phyloP scores from a whole-genome alignment of 441 rosid genomes.

The Codiaeum variegatum region DNA sequence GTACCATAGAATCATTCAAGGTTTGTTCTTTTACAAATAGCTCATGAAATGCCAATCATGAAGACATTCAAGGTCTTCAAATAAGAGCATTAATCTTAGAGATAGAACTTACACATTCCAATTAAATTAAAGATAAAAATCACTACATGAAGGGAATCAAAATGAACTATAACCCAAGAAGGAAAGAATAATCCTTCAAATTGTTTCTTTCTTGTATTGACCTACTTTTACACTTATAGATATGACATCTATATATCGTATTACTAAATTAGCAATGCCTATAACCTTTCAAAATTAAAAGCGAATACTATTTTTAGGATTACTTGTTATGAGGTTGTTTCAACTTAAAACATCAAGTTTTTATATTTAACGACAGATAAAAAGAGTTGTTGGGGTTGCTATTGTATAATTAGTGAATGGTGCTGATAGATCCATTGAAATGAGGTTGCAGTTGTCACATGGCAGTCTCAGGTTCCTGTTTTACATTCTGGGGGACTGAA shows the following conservation, averaged over 20 bases:
- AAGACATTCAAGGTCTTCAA: background rate
- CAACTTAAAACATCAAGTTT: too few species aligned
- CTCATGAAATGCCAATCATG: background rate
- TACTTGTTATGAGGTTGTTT: too few species aligned
- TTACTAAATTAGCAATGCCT: too few species aligned
- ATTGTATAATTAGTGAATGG: background rate
- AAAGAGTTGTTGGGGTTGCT: background rate
- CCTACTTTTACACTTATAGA: too few species aligned
- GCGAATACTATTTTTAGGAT: too few species aligned
- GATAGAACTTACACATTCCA: background rate
- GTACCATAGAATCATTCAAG: slow-evolving; percentile 84
- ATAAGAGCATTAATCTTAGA: background rate
- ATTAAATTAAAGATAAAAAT: background rate
- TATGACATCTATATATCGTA: too few species aligned
- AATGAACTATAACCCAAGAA: too few species aligned
- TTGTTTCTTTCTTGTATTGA: too few species aligned
- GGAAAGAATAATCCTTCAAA: too few species aligned
- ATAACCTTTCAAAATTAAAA: too few species aligned
- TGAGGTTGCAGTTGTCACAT: background rate
- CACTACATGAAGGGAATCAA: too few species aligned
- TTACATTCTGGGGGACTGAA: background rate
- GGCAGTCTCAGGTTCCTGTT: background rate
- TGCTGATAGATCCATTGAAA: background rate
- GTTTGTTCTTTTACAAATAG: slow-evolving; percentile 27
- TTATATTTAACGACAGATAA: background rate